phyloP scores from a whole-genome alignment of 306 rosid species.

The Fragaria iinumae region DNA sequence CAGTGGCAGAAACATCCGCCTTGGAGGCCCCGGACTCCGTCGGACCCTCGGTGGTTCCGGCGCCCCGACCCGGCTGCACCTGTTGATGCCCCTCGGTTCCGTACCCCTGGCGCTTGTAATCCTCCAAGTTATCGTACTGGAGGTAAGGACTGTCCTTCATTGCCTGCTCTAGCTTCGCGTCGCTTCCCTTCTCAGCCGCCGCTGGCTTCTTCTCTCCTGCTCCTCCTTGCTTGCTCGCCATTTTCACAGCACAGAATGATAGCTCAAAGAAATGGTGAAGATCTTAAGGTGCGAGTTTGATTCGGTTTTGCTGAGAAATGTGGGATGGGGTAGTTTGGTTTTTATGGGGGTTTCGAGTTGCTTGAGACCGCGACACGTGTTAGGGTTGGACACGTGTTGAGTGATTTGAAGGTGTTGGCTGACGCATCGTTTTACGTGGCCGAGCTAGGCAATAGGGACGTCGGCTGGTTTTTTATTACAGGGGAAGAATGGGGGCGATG shows the following conservation, averaged over 20 bases:
- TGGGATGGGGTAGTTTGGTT: not conserved
- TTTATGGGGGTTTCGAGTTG: not conserved
- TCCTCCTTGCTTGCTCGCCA: slow-evolving; percentile 7
- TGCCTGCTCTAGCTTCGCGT: slow-evolving; percentile 45
- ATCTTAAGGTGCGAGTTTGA: not conserved
- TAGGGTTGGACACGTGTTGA: not conserved
- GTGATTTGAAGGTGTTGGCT: not conserved
- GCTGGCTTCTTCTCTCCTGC: not conserved
- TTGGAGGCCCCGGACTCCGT: slow-evolving; percentile 59
- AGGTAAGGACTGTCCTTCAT: slow-evolving; percentile 71
- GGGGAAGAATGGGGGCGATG: not conserved
- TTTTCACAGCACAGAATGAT: not conserved
- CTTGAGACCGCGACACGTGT: not conserved
- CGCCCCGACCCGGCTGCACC: slow-evolving; percentile 60
- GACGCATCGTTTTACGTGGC: not conserved
- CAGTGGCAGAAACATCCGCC: slow-evolving; percentile 24
- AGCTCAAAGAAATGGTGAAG: not conserved
- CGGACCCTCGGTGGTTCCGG: slow-evolving; percentile 80
- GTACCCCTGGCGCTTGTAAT: slow-evolving; percentile 68
- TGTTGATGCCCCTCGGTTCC: slow-evolving; percentile 74
- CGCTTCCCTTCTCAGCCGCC: not conserved
- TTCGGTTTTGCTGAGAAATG: not conserved
- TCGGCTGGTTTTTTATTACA: not conserved
- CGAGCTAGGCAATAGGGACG: not conserved
- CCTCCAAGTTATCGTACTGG: slow-evolving; percentile 59